Percentiles rank a stretch among this genome's conserved stretches.
Evolutionary conservation across 768 basidiomycete genomes (phyloP).

Genomic region (Pholiota molesta): DNA sequence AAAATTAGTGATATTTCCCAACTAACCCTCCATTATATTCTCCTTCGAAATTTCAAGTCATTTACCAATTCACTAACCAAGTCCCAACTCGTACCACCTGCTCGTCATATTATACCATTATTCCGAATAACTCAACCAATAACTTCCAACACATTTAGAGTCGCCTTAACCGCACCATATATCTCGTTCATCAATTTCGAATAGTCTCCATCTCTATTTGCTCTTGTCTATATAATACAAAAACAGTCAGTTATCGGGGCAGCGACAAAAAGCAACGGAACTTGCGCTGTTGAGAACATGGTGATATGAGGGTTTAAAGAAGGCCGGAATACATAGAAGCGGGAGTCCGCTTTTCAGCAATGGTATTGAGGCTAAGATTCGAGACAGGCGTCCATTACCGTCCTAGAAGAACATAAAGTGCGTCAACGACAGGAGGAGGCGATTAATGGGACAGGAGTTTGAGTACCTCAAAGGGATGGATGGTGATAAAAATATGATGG

Average conservation of each 20-base stretch:
- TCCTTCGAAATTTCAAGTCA: too few species aligned
- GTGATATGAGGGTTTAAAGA: not conserved
- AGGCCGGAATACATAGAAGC: slow-evolving; percentile 13
- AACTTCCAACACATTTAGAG: not conserved
- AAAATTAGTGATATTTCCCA: too few species aligned
- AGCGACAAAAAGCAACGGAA: not conserved
- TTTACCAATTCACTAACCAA: too few species aligned
- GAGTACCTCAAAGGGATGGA: slow-evolving; percentile 22
- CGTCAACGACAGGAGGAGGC: too few species aligned
- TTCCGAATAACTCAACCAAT: too few species aligned
- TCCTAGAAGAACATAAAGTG: slow-evolving; percentile 10
- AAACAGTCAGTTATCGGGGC: not conserved
- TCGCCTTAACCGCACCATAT: slow-evolving; percentile 1
- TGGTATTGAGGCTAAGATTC: slow-evolving; percentile 21
- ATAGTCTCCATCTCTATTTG: slow-evolving; percentile 12
- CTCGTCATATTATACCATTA: too few species aligned
- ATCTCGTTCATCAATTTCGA: slow-evolving; percentile 3
- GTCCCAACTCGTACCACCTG: too few species aligned
- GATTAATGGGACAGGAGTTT: too few species aligned
- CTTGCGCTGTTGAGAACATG: not conserved
- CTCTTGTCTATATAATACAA: slow-evolving; percentile 1
- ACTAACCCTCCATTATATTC: too few species aligned
- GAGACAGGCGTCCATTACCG: slow-evolving; percentile 21
- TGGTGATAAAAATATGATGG: slow-evolving; percentile 18
- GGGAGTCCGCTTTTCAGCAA: slow-evolving; percentile 16